Percentiles rank a stretch among this genome's conserved stretches.
Evolutionary conservation across 2,329 filamentous ascomycete genomes (phyloP).

Genomic region (Fusarium phyllophilum): DNA sequence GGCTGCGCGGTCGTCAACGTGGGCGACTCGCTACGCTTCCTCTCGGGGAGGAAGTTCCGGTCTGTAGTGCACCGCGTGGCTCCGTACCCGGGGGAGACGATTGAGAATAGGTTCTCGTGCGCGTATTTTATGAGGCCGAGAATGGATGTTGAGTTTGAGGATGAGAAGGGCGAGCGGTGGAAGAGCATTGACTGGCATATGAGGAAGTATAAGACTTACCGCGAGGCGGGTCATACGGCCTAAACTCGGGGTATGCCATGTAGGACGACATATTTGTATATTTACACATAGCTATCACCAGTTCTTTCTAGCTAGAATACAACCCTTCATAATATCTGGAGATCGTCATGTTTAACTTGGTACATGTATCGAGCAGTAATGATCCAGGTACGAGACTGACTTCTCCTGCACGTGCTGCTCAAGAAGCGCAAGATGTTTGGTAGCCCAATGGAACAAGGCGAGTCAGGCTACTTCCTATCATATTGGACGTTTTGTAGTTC

Average conservation of each 20-base stretch:
- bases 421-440: neutral
- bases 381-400: neutral
- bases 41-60: neutral
- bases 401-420: neutral
- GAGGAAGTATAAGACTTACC: constrained; percentile 1
- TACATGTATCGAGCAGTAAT: neutral
- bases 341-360: neutral
- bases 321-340: neutral
- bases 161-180: neutral
- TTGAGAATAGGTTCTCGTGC: neutral
- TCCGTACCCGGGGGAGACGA: neutral
- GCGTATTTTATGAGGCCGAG: neutral
- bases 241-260: neutral
- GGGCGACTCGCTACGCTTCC: neutral
- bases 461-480: neutral
- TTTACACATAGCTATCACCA: neutral
- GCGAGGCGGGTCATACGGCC: neutral
- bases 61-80: neutral
- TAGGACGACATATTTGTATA: neutral
- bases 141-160: neutral
- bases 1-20: neutral
- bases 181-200: neutral
- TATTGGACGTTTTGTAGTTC: neutral
- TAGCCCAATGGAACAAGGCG: neutral
- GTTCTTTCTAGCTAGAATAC: neutral